phyloP scores from a whole-genome alignment of 371 early-diverging fungal genomes.

The Globomyces sp. region DNA sequence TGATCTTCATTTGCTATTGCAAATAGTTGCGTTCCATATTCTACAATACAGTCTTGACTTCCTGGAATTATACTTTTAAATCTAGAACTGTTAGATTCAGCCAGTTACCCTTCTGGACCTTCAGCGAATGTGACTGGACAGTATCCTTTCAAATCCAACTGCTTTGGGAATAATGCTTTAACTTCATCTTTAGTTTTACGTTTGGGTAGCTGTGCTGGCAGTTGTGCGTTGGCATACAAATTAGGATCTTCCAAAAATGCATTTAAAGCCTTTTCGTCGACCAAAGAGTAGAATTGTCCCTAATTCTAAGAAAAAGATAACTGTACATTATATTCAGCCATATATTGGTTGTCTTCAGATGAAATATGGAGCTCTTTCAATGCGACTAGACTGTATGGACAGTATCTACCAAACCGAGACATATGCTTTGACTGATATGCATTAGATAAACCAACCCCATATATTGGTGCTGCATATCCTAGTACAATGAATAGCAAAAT shows the following conservation, averaged over 20 bases:
- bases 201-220: slow-evolving; percentile 41
- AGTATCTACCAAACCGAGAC: slow-evolving; percentile 42
- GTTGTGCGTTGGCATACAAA: slow-evolving; percentile 32
- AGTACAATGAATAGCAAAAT: not conserved
- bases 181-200: slow-evolving; percentile 26
- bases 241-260: slow-evolving; percentile 41
- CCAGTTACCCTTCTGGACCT: slow-evolving; percentile 37
- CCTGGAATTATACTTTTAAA: slow-evolving; percentile 45
- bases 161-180: slow-evolving; percentile 43
- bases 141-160: slow-evolving; percentile 50
- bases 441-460: slow-evolving; percentile 33
- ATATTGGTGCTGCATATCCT: slow-evolving; percentile 45
- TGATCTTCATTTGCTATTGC: slow-evolving; percentile 32
- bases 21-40: slow-evolving; percentile 46
- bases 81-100: slow-evolving; percentile 13
- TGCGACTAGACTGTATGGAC: slow-evolving; percentile 44
- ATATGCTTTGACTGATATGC: slow-evolving; percentile 24
- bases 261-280: slow-evolving; percentile 25
- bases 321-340: slow-evolving; percentile 45
- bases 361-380: slow-evolving; percentile 33
- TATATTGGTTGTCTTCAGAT: slow-evolving; percentile 24
- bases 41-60: slow-evolving; percentile 32
- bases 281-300: slow-evolving; percentile 41
- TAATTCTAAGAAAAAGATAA: slow-evolving; percentile 8
- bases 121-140: slow-evolving; percentile 49